A percentile compares a stretch with the other conserved stretches of the same genome.
Conservation (phyloP, 2,329 filamentous ascomycete species). For the Penicillium sp. region DNA sequence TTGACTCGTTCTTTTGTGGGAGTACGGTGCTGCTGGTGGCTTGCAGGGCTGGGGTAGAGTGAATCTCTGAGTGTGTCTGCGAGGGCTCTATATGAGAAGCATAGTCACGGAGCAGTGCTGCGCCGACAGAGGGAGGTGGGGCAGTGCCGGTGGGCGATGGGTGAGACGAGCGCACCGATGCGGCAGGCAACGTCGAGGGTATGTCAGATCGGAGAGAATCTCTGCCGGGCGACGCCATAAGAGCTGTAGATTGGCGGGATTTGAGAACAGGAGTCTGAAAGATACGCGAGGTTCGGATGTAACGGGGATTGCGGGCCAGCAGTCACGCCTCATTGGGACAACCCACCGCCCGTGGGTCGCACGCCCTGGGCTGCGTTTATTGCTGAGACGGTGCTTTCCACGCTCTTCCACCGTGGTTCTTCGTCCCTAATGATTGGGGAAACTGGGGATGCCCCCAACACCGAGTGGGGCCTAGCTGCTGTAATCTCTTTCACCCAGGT, state of each 20-base stretch:
- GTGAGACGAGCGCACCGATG: constrained; percentile 18
- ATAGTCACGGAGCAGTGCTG: constrained; percentile 45
- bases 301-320: constrained; percentile 25
- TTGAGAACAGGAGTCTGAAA: constrained; percentile 21
- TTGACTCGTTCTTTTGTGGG: constrained; percentile 18
- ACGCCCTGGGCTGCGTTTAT: background rate
- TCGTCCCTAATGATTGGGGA: constrained; percentile 3
- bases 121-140: constrained; percentile 31
- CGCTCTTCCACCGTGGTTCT: constrained; percentile 10
- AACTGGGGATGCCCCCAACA: constrained; percentile 2
- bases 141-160: constrained; percentile 16
- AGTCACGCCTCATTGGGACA: background rate
- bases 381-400: constrained; percentile 1
- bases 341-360: constrained; percentile 6
- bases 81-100: constrained; percentile 44
- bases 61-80: constrained; percentile 37
- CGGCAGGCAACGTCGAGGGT: constrained; percentile 13
- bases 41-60: constrained; percentile 19
- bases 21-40: constrained; percentile 18
- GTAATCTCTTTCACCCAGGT: background rate
- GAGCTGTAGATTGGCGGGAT: constrained; percentile 7
- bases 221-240: constrained; percentile 22
- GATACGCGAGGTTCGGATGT: constrained; percentile 28
- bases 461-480: background rate
- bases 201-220: constrained; percentile 18